Conservation (phyloP, 75 land plant genomes). For the Azolla pinnata region DNA sequence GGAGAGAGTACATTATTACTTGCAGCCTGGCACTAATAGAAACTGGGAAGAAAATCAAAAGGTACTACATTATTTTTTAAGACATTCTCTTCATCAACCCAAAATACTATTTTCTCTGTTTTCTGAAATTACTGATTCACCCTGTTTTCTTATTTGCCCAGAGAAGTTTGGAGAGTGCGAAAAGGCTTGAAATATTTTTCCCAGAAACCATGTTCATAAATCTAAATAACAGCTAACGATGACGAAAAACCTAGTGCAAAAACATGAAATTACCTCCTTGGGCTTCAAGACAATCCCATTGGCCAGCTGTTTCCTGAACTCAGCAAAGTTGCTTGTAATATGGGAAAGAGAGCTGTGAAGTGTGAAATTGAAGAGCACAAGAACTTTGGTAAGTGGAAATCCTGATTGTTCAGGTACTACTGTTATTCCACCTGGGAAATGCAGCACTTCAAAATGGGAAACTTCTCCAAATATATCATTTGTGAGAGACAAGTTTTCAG, state of each 20-base stretch:
- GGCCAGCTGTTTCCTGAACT: conserved; percentile 18
- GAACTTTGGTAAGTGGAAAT: conserved; percentile 25
- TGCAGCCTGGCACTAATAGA: neutral
- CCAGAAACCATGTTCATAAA: neutral
- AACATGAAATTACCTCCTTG: conserved; percentile 17
- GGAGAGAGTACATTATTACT: neutral
- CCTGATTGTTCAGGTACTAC: conserved; percentile 35
- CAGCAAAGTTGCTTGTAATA: conserved; percentile 24
- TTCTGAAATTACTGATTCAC: too few relatives aligned
- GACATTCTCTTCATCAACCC: too few relatives aligned
- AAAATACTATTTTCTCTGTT: too few relatives aligned
- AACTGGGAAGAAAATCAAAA: too few relatives aligned
- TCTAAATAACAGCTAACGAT: neutral
- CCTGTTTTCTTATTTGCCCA: too few relatives aligned
- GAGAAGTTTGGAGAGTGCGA: too few relatives aligned
- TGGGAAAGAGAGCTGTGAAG: conserved; percentile 39
- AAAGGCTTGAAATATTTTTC: too few relatives aligned
- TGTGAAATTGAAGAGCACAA: conserved; percentile 57
- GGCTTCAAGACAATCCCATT: conserved; percentile 4
- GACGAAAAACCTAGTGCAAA: too few relatives aligned
- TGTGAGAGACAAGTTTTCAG: conserved; percentile 35
- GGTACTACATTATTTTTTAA: too few relatives aligned
- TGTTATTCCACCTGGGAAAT: conserved; percentile 54
- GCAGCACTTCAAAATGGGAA: conserved; percentile 44
- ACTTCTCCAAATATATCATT: conserved; percentile 39